Evolutionary conservation across 352 stramenopile genomes (phyloP).

Genomic region (Pythium sukuiense): DNA sequence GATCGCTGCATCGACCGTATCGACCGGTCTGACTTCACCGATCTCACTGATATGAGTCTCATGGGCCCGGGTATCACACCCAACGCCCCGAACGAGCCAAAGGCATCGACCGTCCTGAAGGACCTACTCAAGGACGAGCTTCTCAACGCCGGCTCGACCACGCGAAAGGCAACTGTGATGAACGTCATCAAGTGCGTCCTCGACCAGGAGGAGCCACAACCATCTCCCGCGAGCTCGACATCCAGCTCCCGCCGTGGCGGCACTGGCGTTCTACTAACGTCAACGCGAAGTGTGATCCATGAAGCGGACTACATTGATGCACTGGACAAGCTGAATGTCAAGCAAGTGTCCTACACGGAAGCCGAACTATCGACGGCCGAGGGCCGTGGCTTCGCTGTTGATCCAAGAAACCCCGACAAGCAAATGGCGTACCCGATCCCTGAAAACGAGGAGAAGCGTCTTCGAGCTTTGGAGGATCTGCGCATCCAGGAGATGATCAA

Average conservation of each 20-base stretch:
- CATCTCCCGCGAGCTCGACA: background rate
- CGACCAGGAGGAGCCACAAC: constrained; percentile 29
- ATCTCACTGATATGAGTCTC: constrained; percentile 23
- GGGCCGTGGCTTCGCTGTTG: constrained; percentile 26
- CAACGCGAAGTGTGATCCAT: background rate
- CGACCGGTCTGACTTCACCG: constrained; percentile 49
- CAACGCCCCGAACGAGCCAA: constrained; percentile 25
- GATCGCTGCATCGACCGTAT: constrained; percentile 53
- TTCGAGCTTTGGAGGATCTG: constrained; percentile 1
- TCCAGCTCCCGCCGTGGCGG: background rate
- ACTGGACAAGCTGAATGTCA: constrained; percentile 14
- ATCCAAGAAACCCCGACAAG: constrained; percentile 14
- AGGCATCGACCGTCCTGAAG: constrained; percentile 33
- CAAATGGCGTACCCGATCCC: constrained; percentile 28
- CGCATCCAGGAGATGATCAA: constrained; percentile 8
- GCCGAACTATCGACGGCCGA: background rate
- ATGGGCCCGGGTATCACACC: constrained; percentile 29
- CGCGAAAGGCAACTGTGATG: constrained; percentile 40
- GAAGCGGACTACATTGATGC: constrained; percentile 21
- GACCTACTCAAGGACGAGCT: constrained; percentile 39
- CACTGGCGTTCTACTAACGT: background rate
- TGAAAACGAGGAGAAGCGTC: constrained; percentile 12
- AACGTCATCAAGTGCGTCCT: constrained; percentile 50
- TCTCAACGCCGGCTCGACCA: constrained; percentile 24
- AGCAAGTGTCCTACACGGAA: constrained; percentile 1